Evolutionary conservation across 1,139 yeast genomes (phyloP), one percentile per base, ranked within the genome.

Genomic region (Candida glucosophila): DNA sequence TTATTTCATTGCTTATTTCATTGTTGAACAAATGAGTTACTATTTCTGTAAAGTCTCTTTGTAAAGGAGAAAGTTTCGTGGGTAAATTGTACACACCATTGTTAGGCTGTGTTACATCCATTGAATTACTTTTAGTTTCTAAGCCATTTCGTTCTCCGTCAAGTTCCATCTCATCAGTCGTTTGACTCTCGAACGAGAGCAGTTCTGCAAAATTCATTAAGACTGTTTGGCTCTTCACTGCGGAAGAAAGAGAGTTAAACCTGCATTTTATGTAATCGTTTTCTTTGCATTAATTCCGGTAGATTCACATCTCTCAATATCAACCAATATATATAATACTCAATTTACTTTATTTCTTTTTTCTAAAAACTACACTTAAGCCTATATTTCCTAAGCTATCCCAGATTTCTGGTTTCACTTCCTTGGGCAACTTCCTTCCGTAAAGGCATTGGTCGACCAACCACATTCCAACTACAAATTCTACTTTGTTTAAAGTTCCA

Each of bases 391-490:
- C 76, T 19, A 75, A 69, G 49, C 83, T 77, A 20, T 65, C 65
- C 90, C 90, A 80, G 1, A 79, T 72, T 22, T 58, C 57, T 8
- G 61, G 64, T 39, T 64, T 69, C 3, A 80, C 69, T 18, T 55
- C 55, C 36, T 71, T 67, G 0, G 97, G 96, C 26, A 90, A 58
- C 49, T 90, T 90, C 19, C 95, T 64, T 0, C 97, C 97, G 46
- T 88, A 90, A n/a, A 88, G 60, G 44, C 95, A 82, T 49, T 88
- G 97, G 50, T 88, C 97, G 2, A 88, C 90, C 5, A 85, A 55
- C 97, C 97, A 88, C 83, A 81, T 85, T 0, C 95, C 98, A 9
- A 86, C 92, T 20, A 88, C 56, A 43, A 90, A 90, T 36, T 88
- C 88, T 24, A 75, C 77, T 34, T 82, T 72, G 41, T 79, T 82